These are phyloP conservation scores for Populus davidiana DNA, from an alignment of 345 rosid genomes.

Conservation along the genomic window DNA sequence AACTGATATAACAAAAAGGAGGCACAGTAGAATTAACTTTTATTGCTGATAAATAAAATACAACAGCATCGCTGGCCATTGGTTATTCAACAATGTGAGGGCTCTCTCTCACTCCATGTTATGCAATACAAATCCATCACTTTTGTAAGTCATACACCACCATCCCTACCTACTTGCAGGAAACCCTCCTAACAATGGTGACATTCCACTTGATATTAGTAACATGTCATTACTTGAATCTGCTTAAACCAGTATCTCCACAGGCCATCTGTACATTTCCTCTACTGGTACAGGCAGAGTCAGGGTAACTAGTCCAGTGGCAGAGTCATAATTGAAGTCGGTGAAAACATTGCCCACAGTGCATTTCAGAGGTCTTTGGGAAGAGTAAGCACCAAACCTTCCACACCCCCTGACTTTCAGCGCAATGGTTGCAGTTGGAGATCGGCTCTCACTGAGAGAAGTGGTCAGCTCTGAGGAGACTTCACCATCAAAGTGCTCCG, in stretches of 20 bases:
- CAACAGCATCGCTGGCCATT: neutral
- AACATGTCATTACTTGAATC: neutral
- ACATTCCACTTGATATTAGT: neutral
- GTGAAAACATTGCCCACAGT: slow-evolving; percentile 45
- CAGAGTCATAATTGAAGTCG: slow-evolving; percentile 49
- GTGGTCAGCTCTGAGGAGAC: slow-evolving; percentile 39
- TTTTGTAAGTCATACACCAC: neutral
- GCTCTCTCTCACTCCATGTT: neutral
- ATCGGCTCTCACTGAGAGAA: slow-evolving; percentile 41
- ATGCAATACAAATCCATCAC: neutral
- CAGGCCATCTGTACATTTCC: slow-evolving; percentile 84
- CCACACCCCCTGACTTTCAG: slow-evolving; percentile 75
- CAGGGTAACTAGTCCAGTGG: slow-evolving; percentile 56
- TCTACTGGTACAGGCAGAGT: slow-evolving; percentile 53
- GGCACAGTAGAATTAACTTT: neutral
- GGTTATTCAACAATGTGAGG: neutral
- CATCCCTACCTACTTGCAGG: neutral
- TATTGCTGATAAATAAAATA: neutral
- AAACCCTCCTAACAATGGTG: neutral
- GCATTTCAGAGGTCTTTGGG: slow-evolving; percentile 70
- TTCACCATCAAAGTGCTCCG: slow-evolving; percentile 52
- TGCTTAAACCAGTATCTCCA: slow-evolving; percentile 59
- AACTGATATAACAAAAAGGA: neutral
- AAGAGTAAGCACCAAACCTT: slow-evolving; percentile 65
- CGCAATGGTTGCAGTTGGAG: slow-evolving; percentile 47